Evolutionary conservation across 352 stramenopile species (phyloP).

Genomic region (Thraustochytrium sp.): DNA sequence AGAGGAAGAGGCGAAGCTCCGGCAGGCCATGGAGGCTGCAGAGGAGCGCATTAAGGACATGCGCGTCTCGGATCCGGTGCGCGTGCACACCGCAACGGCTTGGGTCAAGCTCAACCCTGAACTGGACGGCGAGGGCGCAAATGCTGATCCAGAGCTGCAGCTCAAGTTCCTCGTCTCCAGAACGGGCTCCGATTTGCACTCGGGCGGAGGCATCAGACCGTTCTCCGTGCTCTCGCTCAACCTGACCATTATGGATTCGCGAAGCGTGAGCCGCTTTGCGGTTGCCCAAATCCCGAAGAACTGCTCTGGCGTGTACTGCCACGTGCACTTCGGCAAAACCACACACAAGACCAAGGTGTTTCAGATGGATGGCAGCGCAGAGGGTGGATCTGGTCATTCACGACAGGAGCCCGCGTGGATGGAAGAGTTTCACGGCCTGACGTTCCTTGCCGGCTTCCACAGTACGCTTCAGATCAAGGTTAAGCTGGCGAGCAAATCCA

Average conservation of each 20-base stretch:
- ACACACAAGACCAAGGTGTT: neutral
- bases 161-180: constrained; percentile 35
- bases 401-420: constrained; percentile 28
- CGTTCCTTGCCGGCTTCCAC: constrained; percentile 8
- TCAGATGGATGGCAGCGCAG: neutral
- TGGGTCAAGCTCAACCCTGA: constrained; percentile 1
- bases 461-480: constrained; percentile 1
- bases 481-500: neutral
- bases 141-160: constrained; percentile 3
- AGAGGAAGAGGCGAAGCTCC: neutral
- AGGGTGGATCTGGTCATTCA: no score
- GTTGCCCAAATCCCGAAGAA: neutral
- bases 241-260: neutral
- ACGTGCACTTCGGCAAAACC: neutral
- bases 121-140: neutral
- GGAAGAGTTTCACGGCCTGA: constrained; percentile 28
- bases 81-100: neutral
- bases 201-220: neutral
- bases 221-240: neutral
- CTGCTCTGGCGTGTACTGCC: neutral
- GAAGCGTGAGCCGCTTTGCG: neutral
- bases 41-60: constrained; percentile 17
- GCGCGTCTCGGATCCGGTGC: constrained; percentile 5
- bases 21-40: neutral
- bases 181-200: constrained; percentile 4